Conservation (phyloP, 257 asterid species). For the Ligustrum vulgare region DNA sequence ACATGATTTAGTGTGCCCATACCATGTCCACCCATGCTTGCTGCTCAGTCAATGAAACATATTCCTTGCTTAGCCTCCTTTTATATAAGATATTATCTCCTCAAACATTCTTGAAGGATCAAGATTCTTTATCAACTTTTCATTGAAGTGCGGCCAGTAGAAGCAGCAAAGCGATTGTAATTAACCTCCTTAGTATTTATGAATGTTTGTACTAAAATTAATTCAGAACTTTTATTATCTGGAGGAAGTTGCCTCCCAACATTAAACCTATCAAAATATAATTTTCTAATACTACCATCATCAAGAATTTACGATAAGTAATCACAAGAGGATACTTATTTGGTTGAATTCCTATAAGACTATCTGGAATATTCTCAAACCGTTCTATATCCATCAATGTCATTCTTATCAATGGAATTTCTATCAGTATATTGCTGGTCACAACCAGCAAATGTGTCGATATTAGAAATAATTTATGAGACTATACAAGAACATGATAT, state of each 20-base stretch:
- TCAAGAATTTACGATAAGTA: slow-evolving; percentile 59
- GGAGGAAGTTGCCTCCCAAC: slow-evolving; percentile 24
- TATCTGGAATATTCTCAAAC: slow-evolving; percentile 57
- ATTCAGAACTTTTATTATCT: slow-evolving; percentile 27
- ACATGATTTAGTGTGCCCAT: too few species aligned
- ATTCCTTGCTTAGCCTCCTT: slow-evolving; percentile 27
- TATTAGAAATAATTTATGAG: not conserved
- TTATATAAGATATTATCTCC: slow-evolving; percentile 56
- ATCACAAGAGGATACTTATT: slow-evolving; percentile 57
- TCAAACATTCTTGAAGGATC: slow-evolving; percentile 59
- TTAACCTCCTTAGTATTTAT: slow-evolving; percentile 55
- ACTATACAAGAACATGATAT: too few species aligned
- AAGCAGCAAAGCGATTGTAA: slow-evolving; percentile 44
- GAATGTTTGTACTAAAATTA: slow-evolving; percentile 47
- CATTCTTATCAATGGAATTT: slow-evolving; percentile 38
- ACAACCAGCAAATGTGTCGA: slow-evolving; percentile 38
- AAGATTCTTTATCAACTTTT: slow-evolving; percentile 38
- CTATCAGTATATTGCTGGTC: slow-evolving; percentile 20
- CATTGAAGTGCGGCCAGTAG: slow-evolving; percentile 64
- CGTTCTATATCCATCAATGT: slow-evolving; percentile 45
- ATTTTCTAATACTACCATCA: slow-evolving; percentile 54
- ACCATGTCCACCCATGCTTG: too few species aligned
- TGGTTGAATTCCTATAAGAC: slow-evolving; percentile 43
- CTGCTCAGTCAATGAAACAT: too few species aligned
- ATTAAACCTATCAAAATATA: slow-evolving; percentile 54